Evolutionary conservation across 2,329 filamentous ascomycete genomes (phyloP).

Genomic region (Madurella mycetomatis): DNA sequence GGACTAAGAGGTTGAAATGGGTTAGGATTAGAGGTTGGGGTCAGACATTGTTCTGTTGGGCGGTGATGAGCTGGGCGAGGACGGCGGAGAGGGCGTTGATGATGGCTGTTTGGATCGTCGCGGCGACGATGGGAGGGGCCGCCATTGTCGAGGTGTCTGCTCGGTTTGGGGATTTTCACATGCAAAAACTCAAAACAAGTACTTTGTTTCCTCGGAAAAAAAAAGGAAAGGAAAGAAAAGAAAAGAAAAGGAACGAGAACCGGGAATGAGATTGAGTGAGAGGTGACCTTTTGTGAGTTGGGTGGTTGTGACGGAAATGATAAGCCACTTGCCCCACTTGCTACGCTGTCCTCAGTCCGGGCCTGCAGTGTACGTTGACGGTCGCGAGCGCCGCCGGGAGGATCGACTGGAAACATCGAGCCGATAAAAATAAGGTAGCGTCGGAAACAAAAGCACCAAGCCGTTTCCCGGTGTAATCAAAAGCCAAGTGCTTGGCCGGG

Average conservation of each 20-base stretch:
- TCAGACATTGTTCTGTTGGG: slow-evolving; percentile 56
- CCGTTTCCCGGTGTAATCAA: not conserved
- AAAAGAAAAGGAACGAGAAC: no score
- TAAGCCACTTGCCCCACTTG: not conserved
- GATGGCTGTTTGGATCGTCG: slow-evolving; percentile 61
- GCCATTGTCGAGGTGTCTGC: slow-evolving; percentile 27
- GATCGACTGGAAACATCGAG: not conserved
- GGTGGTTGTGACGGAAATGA: not conserved
- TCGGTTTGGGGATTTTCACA: not conserved
- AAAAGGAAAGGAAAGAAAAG: no score
- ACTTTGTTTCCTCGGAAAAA: no score
- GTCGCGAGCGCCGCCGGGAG: not conserved
- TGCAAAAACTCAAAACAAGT: no score
- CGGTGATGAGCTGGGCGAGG: slow-evolving; percentile 65
- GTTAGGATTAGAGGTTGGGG: not conserved
- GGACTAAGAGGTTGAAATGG: no score
- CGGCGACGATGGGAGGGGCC: slow-evolving; percentile 50
- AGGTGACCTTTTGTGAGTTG: no score
- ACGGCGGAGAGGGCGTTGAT: slow-evolving; percentile 67
- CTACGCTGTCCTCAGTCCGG: not conserved
- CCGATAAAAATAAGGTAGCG: not conserved
- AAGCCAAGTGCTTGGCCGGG: no score
- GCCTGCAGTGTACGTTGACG: not conserved
- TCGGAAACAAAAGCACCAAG: not conserved
- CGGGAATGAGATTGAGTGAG: not conserved